A percentile compares a stretch with the other conserved stretches of the same genome.
Conservation (phyloP, 176 grass and related monocot genomes). For the Saccharum officinarum region DNA sequence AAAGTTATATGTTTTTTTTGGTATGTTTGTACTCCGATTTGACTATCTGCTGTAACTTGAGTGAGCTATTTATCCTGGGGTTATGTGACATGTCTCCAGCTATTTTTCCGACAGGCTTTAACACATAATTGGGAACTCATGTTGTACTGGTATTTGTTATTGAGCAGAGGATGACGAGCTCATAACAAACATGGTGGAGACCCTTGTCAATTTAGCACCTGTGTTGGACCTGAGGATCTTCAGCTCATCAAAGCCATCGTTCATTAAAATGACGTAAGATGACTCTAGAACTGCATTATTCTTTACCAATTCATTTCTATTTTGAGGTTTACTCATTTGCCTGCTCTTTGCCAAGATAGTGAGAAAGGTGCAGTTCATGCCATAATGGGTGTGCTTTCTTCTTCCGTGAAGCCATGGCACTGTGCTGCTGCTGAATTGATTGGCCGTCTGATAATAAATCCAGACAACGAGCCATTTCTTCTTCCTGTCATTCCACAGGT, state of each 20-base stretch:
- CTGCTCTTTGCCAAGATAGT: slow-evolving; percentile 41
- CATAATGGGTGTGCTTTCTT: slow-evolving; percentile 95
- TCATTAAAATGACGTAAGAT: slow-evolving; percentile 83
- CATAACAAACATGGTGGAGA: slow-evolving; percentile 95
- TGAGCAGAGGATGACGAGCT: slow-evolving; percentile 96
- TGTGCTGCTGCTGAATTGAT: slow-evolving; percentile 97
- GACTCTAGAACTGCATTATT: slow-evolving; percentile 17
- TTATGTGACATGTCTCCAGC: not conserved
- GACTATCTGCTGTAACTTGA: not conserved
- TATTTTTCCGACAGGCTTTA: slow-evolving; percentile 20
- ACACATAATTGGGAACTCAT: slow-evolving; percentile 17
- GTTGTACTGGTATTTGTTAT: slow-evolving; percentile 39
- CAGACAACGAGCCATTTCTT: slow-evolving; percentile 93
- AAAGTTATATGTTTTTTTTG: not conserved
- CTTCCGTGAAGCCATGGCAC: slow-evolving; percentile 89
- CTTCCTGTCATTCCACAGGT: slow-evolving; percentile 78
- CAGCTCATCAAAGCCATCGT: slow-evolving; percentile 91
- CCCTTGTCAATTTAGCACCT: slow-evolving; percentile 97
- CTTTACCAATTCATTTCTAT: slow-evolving; percentile 20
- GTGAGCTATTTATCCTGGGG: slow-evolving; percentile 13
- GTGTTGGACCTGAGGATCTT: slow-evolving; percentile 96
- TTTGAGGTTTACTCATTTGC: slow-evolving; percentile 10
- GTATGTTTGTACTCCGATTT: not conserved
- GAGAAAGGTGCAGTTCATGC: slow-evolving; percentile 91
- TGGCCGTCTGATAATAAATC: slow-evolving; percentile 96